phyloP scores from a whole-genome alignment of 345 rosid genomes.

The Hibiscus mutabilis region DNA sequence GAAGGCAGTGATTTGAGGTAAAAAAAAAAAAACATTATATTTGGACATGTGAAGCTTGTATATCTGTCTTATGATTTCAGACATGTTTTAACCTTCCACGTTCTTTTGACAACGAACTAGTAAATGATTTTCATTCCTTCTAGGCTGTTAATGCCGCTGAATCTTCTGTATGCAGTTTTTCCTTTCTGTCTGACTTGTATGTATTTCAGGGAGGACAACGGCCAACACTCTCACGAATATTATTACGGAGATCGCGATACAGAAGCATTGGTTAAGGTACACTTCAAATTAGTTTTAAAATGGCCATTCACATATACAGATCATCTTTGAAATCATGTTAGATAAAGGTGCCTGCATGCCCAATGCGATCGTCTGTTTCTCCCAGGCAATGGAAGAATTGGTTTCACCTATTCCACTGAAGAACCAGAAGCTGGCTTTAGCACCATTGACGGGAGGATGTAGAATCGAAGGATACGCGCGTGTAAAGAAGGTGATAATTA shows the following conservation, averaged over 20 bases:
- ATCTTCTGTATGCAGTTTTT: background rate
- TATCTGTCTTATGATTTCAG: too few species aligned
- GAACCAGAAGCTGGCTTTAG: background rate
- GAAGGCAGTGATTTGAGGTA: background rate
- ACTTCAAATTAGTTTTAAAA: background rate
- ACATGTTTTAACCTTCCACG: too few species aligned
- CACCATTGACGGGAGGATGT: background rate
- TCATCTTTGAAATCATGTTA: background rate
- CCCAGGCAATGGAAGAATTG: background rate
- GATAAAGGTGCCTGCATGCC: background rate
- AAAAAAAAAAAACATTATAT: background rate
- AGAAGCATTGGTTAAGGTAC: background rate
- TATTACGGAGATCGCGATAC: background rate
- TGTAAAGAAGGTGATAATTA: background rate
- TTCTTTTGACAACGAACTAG: too few species aligned
- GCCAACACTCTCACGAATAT: background rate
- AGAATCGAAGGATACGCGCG: background rate
- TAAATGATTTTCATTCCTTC: too few species aligned
- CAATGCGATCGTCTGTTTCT: background rate
- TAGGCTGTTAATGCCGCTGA: background rate
- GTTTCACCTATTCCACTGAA: background rate
- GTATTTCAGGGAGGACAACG: background rate
- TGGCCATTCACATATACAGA: too few species aligned
- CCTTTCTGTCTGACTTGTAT: background rate
- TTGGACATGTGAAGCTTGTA: background rate